These are phyloP conservation scores for Scortechinia acanthostroma DNA, from an alignment of 2,329 filamentous ascomycete species.

Conservation along the genomic window DNA sequence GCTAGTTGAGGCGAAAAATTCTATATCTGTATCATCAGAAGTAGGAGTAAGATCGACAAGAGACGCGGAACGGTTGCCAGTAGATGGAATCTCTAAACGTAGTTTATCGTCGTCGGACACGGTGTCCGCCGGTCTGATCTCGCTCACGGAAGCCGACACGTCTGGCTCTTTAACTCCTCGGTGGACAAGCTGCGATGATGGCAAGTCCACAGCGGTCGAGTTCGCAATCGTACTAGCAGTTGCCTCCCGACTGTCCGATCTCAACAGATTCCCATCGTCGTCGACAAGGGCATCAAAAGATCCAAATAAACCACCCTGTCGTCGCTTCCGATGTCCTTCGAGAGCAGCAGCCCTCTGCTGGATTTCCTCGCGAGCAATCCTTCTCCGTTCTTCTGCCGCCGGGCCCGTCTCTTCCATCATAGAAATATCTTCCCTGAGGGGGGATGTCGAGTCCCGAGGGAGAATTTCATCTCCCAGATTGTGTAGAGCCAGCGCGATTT, in stretches of 20 bases:
- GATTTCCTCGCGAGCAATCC: constrained; percentile 31
- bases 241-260: not conserved
- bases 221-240: not conserved
- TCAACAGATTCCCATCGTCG: not conserved
- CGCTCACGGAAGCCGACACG: too few relatives aligned
- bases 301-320: not conserved
- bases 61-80: not conserved
- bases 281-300: not conserved
- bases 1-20: too few relatives aligned
- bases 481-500: constrained; percentile 49
- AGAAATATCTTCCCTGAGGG: constrained; percentile 27
- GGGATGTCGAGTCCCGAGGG: constrained; percentile 23
- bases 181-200: not conserved
- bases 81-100: not conserved
- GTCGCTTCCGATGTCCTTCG: constrained; percentile 4
- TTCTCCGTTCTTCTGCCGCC: constrained; percentile 31
- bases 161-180: not conserved
- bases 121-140: too few relatives aligned
- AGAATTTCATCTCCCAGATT: constrained; percentile 52
- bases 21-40: too few relatives aligned
- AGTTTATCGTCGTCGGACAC: not conserved
- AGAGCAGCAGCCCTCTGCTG: constrained; percentile 27
- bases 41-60: not conserved
- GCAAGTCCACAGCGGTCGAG: not conserved
- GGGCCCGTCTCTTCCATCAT: constrained; percentile 33